Evolutionary conservation across 1,284 basidiomycete species (phyloP), one percentile per base, ranked within the genome.

Genomic region (Sporisorium scitamineum): DNA sequence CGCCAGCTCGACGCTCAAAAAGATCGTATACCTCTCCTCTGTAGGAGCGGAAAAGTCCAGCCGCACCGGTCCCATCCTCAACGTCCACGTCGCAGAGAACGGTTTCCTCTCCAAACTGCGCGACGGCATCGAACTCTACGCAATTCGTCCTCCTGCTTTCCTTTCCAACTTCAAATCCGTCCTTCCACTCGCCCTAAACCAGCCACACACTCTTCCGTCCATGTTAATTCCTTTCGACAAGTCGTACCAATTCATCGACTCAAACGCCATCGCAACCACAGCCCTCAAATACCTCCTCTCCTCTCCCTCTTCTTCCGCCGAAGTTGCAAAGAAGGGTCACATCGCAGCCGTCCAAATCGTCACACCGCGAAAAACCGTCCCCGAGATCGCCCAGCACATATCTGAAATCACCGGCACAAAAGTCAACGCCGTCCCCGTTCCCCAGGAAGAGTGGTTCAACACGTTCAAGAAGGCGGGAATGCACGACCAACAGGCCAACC

Each of bases 21-120:
- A 54, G 51, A 57, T 70, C 27, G 69, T 70, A 41, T 65, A 53
- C 44, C 69, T 70, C 10, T 65, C 69, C 4, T 65, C 69, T 10
- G 24, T 70, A 9, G 69, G 61, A 1, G 57, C 58, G 2, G 62
- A 70, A 11, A 61, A 61, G 51, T 9, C 39, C 1, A 44, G 22
- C 34, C 62, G 62, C 9, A 61, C 54, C 3, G 69, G 69, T 9
- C 22, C 37, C 29, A 65, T 70, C 22, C 41, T 50, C 41, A 70
- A 56, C 54, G 31, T 32, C 0, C 45, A 45, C 58, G 54, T 70
- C 29, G 58, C 31, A n/a, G 69, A 70, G 42, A 44, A 34, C 4
- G 54, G 47, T 22, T 20, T 70, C 7, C 18, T 70, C 14, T 39
- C 57, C 13, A 55, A 55, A 2, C 47, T 70, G 3, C 58, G 58